Conservation (phyloP, 23 red algal genomes). For the Gracilaria domingensis region DNA sequence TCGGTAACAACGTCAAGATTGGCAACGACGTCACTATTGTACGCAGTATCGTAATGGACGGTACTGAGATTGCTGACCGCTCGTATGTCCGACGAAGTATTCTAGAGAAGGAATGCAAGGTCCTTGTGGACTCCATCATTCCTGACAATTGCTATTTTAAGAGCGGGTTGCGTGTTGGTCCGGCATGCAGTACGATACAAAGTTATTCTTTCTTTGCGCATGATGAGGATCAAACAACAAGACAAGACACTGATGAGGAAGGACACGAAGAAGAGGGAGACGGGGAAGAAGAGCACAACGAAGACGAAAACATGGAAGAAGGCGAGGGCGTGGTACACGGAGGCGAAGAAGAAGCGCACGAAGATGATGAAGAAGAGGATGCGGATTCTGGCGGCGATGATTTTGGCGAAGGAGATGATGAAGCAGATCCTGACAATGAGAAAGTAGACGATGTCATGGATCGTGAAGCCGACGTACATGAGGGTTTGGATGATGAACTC, state of each 20-base stretch:
- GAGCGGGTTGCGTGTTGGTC: slow-evolving; percentile 39
- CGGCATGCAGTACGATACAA: slow-evolving; percentile 25
- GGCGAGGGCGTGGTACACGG: not conserved
- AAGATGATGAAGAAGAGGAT: not conserved
- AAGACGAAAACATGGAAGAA: slow-evolving; percentile 21
- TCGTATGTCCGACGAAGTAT: slow-evolving; percentile 48
- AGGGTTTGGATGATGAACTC: slow-evolving; percentile 11
- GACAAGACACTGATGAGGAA: slow-evolving; percentile 38
- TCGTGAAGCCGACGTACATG: not conserved
- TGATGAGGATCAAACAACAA: slow-evolving; percentile 29
- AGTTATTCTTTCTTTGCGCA: slow-evolving; percentile 27
- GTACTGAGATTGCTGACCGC: slow-evolving; percentile 47
- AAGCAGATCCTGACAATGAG: not conserved
- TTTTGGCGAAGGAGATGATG: not conserved
- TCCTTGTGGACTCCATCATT: slow-evolving; percentile 42
- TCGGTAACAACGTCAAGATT: slow-evolving; percentile 62
- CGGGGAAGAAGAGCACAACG: not conserved
- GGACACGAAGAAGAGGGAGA: not conserved
- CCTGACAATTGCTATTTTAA: slow-evolving; percentile 51
- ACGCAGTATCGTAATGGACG: slow-evolving; percentile 64
- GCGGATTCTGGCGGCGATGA: not conserved
- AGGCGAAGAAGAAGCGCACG: not conserved
- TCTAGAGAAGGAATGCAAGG: slow-evolving; percentile 23
- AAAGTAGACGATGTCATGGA: slow-evolving; percentile 2
- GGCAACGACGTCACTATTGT: slow-evolving; percentile 50